Percentiles rank a stretch among this genome's conserved stretches.
Conservation (phyloP, 257 asterid genomes). For the Lycium ferocissimum region DNA sequence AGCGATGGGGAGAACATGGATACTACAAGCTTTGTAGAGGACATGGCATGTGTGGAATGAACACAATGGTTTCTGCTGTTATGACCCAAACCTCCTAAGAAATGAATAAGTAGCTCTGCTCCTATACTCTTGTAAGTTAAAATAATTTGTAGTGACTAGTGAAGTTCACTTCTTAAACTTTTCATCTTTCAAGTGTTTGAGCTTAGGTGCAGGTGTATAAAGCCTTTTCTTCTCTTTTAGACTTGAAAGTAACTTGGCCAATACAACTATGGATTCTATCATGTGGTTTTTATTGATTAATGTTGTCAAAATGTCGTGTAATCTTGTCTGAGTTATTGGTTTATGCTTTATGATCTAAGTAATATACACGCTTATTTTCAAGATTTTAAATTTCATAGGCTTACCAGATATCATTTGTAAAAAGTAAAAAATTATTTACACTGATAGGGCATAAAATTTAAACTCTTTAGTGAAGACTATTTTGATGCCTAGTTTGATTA, state of each 20-base stretch:
- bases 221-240: neutral
- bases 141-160: neutral
- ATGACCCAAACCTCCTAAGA: constrained; percentile 49
- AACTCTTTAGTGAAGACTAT: neutral
- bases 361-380: too few relatives aligned
- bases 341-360: neutral
- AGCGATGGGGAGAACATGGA: constrained; percentile 79
- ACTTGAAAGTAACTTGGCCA: constrained; percentile 8
- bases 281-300: neutral
- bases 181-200: too few relatives aligned
- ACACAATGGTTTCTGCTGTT: constrained; percentile 82
- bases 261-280: neutral
- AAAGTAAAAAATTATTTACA: too few relatives aligned
- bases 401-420: too few relatives aligned
- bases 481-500: neutral
- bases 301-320: neutral
- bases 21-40: constrained; percentile 72
- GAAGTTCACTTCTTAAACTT: neutral
- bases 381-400: too few relatives aligned
- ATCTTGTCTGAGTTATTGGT: neutral
- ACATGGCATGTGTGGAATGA: constrained; percentile 83
- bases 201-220: neutral
- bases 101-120: neutral
- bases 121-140: neutral
- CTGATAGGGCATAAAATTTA: too few relatives aligned